phyloP scores from a whole-genome alignment of 2,329 filamentous ascomycete species.

The Harringtonia aguacate region DNA sequence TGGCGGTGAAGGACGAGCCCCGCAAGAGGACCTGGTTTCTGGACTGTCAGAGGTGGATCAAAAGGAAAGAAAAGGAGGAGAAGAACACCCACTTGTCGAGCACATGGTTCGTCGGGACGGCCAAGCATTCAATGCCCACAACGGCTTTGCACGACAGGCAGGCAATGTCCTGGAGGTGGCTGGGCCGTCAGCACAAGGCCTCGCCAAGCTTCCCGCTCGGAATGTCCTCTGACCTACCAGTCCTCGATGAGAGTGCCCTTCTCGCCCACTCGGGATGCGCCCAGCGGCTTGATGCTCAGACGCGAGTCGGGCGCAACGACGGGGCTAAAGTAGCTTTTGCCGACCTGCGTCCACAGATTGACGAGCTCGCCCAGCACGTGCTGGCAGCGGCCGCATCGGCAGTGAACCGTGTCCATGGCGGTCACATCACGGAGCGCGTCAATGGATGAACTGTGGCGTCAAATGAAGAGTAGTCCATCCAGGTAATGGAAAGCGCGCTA shows the following conservation, averaged over 20 bases:
- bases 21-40: conserved; percentile 27
- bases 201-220: background rate
- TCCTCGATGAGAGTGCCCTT: conserved; percentile 23
- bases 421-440: too few relatives aligned
- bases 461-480: too few relatives aligned
- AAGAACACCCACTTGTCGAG: conserved; percentile 24
- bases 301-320: conserved; percentile 15
- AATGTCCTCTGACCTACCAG: conserved; percentile 20
- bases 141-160: conserved; percentile 21
- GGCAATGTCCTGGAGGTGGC: conserved; percentile 24
- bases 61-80: background rate
- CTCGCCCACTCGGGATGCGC: conserved; percentile 19
- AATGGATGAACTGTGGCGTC: too few relatives aligned
- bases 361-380: conserved; percentile 18
- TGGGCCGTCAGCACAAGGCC: conserved; percentile 10
- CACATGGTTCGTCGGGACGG: conserved; percentile 24
- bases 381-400: conserved; percentile 24
- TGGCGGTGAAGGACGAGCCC: conserved; percentile 18
- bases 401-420: conserved; percentile 23
- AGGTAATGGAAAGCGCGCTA: too few relatives aligned
- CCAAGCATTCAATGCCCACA: conserved; percentile 24
- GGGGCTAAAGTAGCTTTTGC: conserved; percentile 28
- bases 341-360: conserved; percentile 30
- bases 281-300: conserved; percentile 15
- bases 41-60: background rate